phyloP scores from a whole-genome alignment of 805 yeast species.

The Henningerozyma blattae region DNA sequence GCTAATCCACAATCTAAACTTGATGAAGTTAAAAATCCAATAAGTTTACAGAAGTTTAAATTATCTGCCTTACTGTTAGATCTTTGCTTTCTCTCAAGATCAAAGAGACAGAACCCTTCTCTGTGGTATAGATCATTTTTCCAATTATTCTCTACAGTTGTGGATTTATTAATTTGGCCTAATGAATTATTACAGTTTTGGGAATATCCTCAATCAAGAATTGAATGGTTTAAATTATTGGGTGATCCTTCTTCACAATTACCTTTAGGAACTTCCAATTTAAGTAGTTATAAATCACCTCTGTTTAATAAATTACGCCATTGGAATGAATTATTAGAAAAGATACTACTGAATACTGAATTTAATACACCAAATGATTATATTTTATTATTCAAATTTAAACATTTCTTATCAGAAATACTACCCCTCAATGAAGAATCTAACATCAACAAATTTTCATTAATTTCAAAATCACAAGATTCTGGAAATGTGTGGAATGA shows the following conservation, averaged over 20 bases:
- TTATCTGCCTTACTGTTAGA: constrained; percentile 11
- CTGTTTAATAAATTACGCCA: constrained; percentile 19
- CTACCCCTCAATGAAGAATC: constrained; percentile 19
- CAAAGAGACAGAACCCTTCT: constrained; percentile 5
- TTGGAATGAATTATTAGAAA: constrained; percentile 17
- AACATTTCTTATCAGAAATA: constrained; percentile 16
- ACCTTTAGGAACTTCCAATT: constrained; percentile 12
- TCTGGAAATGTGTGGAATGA: constrained; percentile 15
- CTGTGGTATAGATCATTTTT: constrained; percentile 17
- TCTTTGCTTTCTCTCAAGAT: constrained; percentile 14
- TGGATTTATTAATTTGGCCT: constrained; percentile 18
- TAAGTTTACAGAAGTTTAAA: neutral
- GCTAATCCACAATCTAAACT: too few relatives aligned
- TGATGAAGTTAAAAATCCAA: too few relatives aligned
- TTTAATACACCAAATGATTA: constrained; percentile 17
- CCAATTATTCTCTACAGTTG: constrained; percentile 11
- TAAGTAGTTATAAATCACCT: constrained; percentile 23
- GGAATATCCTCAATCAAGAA: constrained; percentile 20
- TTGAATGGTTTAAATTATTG: constrained; percentile 19
- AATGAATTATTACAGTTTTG: constrained; percentile 14
- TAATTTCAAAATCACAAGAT: constrained; percentile 8
- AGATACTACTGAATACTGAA: constrained; percentile 10
- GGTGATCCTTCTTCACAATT: constrained; percentile 4
- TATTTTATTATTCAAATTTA: constrained; percentile 14
- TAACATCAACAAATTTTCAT: constrained; percentile 18